Base-by-base conservation (phyloP, 2,329 filamentous ascomycete genomes). In the Ophiostoma ulmi region DNA sequence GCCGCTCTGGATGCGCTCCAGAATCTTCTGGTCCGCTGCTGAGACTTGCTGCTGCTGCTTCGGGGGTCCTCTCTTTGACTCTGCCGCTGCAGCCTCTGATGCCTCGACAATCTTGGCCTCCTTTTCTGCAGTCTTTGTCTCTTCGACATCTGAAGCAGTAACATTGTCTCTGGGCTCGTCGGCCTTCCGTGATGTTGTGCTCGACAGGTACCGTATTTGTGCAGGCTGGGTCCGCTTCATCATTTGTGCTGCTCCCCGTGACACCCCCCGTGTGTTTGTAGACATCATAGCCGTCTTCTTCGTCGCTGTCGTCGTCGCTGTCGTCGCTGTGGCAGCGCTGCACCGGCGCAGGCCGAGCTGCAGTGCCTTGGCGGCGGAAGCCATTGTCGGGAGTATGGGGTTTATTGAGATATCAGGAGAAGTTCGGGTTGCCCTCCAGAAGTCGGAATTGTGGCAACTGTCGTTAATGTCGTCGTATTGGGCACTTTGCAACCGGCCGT, bases 341-440 rank as follows among this genome's bases (percentile, higher is more conserved):
- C 77, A 77, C 72, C 77, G 76, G 75, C 78, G 80, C 72, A 80
- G 75, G 73, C 77, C 79, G 69, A 81, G 76, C 76, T 80, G 80
- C 75, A 82, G 76, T 20, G 81, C 77, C 74, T 78, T 79, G 73
- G 80, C 78, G 72, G 79, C 77, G 72, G 80, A 80, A 75, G 80
- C 79, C 81, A 83, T 83, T 64, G 31, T 66, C 36, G 38, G 11
- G 22, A 58, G 58, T 63, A 35, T 63, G 5, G 26, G 58, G 52
- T 55, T 26, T 14, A 26, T 65, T 5, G 65, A 11, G 5, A 38
- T 68, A 11, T 6, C 22, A 13, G 1, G 55, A 31, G 44, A 63
- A 20, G 26, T 48, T 20, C 41, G 58, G 48, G 26, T 17, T 39
- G 41, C 31, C 31, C n/a, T 20, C 44, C 44, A 20, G 17, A n/a